Base-by-base conservation (phyloP, 2,329 filamentous ascomycete species). In the Decorospora gaudefroyi region DNA sequence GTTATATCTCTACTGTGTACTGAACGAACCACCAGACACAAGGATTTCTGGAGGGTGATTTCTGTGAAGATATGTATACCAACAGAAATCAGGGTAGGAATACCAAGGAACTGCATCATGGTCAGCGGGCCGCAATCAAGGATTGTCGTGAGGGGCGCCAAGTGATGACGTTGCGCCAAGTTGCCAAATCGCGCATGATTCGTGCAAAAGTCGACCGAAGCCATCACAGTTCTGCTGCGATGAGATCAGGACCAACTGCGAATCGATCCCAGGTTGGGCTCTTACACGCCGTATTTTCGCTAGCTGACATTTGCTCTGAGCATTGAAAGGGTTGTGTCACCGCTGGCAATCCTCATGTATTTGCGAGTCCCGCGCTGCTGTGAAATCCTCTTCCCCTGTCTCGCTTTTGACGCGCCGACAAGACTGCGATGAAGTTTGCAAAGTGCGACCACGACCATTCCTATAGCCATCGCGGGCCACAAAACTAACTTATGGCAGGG, bases 361-460 rank as follows among this genome's bases (percentile, higher is more conserved):
- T 16, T 23, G 25, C 22, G 12, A 35, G 7, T 15, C 26, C 26
- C 36, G 30, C 36, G 46, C 29, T 19, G 17, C 26, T 23, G 23
- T 32, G 17, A n/a, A 6, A n/a, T 9, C 21, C 23, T 16, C 17
- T 21, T 19, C 7, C 6, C 17, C 12, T 29, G 26, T 30, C 22
- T 32, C 23, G 45, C 27, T 23, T 25, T 41, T 42, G 37, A 55
- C 50, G 51, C 50, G 50, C 38, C 39, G 10, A 28, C 45, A 9
- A 29, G 27, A 33, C 39, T 41, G 41, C 16, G 22, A 83, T 83
- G 80, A 83, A 83, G 70, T 83, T 83, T 62, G 80, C 80, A 67
- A 83, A 83, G 80, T 82, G 66, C 38, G 16, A 39, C n/a, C n/a
- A 13, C 43, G 72, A 39, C n/a, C n/a, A 13, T 42, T 71, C 67